A percentile compares a stretch with the other conserved stretches of the same genome.
Evolutionary conservation across 2,329 filamentous ascomycete genomes (phyloP).

Genomic region (Xylariaceae sp.): DNA sequence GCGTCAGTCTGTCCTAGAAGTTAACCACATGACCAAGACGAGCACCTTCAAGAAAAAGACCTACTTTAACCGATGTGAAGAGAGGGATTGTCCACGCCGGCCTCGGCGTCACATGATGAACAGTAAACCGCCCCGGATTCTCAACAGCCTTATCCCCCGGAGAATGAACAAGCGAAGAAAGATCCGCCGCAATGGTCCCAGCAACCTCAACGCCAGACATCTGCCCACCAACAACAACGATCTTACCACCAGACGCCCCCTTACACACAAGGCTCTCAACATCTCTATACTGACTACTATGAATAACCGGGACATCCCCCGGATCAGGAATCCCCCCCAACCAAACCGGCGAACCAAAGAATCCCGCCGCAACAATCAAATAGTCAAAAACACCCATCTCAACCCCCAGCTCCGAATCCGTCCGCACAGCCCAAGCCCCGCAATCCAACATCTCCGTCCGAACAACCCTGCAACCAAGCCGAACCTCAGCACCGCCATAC

Average conservation of each 20-base stretch:
- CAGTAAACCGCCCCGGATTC: slow-evolving; percentile 47
- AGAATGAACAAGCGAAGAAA: slow-evolving; percentile 60
- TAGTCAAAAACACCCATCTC: slow-evolving; percentile 61
- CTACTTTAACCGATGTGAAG: slow-evolving; percentile 49
- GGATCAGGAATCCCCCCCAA: slow-evolving; percentile 41
- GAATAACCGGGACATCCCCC: slow-evolving; percentile 50
- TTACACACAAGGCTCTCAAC: slow-evolving; percentile 46
- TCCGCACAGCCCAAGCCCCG: slow-evolving; percentile 41
- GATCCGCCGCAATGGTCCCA: slow-evolving; percentile 64
- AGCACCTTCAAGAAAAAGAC: slow-evolving; percentile 3
- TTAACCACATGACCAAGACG: slow-evolving; percentile 30
- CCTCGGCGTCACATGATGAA: slow-evolving; percentile 66
- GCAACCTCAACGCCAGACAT: slow-evolving; percentile 80
- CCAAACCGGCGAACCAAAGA: slow-evolving; percentile 62
- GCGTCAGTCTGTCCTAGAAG: slow-evolving; percentile 38
- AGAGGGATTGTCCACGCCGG: slow-evolving; percentile 70
- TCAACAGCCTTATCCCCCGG: slow-evolving; percentile 41
- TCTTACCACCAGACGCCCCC: slow-evolving; percentile 48
- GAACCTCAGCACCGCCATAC: slow-evolving; percentile 48
- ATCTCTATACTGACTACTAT: slow-evolving; percentile 64
- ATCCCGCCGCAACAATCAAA: slow-evolving; percentile 69
- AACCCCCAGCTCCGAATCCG: slow-evolving; percentile 35
- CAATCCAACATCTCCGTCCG: slow-evolving; percentile 36
- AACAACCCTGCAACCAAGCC: slow-evolving; percentile 47
- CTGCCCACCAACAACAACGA: slow-evolving; percentile 73